Percentiles rank a stretch among this genome's conserved stretches.
These are phyloP conservation scores for Exophiala spinifera DNA, from an alignment of 2,329 filamentous ascomycete species.

Conservation along the genomic window DNA sequence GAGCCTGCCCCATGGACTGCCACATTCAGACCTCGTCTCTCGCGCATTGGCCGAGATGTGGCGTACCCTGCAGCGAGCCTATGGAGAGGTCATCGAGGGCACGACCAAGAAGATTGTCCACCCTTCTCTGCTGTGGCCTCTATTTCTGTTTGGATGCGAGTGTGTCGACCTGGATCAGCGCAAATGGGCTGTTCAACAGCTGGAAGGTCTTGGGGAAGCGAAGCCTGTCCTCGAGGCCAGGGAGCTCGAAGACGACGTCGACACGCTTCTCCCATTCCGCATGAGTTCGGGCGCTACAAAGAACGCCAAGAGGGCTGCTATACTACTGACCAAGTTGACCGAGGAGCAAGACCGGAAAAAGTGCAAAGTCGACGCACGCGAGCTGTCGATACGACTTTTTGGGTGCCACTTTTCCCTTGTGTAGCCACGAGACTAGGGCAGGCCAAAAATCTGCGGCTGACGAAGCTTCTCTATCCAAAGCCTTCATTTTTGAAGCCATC, in stretches of 20 bases:
- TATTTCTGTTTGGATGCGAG: conserved; percentile 3
- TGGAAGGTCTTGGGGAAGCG: conserved; percentile 1
- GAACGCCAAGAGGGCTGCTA: not conserved
- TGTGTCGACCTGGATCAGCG: not conserved
- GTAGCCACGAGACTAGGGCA: not conserved
- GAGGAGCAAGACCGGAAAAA: conserved; percentile 1
- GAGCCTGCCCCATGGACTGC: not conserved
- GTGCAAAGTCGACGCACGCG: not conserved
- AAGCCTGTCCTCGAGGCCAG: not conserved
- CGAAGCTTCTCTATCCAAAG: too few relatives aligned
- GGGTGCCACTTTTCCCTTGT: conserved; percentile 2
- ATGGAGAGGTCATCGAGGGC: not conserved
- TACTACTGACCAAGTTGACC: not conserved
- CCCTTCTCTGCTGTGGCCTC: conserved; percentile 1
- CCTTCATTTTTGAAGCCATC: too few relatives aligned
- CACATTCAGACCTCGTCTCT: not conserved
- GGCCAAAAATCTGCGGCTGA: too few relatives aligned
- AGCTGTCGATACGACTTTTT: not conserved
- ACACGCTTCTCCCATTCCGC: not conserved
- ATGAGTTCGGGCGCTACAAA: not conserved
- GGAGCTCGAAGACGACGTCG: not conserved
- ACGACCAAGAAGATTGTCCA: conserved; percentile 1
- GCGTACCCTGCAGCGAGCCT: not conserved
- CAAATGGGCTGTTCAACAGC: conserved; percentile 4
- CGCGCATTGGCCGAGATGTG: not conserved